Percentiles rank a stretch among this genome's conserved stretches.
phyloP scores from a whole-genome alignment of 2,329 filamentous ascomycete species.

The Hymenoscyphus linearis region DNA sequence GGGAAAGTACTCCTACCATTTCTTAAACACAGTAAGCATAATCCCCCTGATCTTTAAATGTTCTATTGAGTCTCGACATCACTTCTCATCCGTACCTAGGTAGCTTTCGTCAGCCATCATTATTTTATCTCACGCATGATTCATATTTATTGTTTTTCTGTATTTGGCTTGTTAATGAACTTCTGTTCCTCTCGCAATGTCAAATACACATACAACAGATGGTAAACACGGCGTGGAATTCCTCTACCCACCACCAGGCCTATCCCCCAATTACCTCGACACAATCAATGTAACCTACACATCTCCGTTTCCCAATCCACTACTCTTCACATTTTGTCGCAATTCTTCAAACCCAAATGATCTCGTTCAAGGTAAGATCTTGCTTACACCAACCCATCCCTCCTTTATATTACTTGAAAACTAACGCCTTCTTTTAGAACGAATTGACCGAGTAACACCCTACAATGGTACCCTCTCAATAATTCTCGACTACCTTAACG shows the following conservation, averaged over 20 bases:
- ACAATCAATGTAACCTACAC: slow-evolving; percentile 21
- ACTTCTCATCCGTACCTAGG: no score
- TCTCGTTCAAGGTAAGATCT: not conserved
- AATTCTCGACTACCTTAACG: slow-evolving; percentile 11
- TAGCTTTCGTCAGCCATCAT: no score
- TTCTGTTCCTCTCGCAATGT: not conserved
- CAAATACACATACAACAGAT: no score
- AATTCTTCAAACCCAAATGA: slow-evolving; percentile 5
- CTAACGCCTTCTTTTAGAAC: slow-evolving; percentile 2
- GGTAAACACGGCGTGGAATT: slow-evolving; percentile 15
- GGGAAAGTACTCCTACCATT: no score
- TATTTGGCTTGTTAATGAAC: not conserved
- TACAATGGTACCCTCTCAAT: slow-evolving; percentile 16
- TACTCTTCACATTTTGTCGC: slow-evolving; percentile 18
- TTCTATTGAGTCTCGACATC: no score
- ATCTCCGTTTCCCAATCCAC: slow-evolving; percentile 15
- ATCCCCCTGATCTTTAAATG: no score
- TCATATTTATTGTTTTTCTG: not conserved
- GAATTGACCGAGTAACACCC: slow-evolving; percentile 7
- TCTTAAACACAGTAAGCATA: no score
- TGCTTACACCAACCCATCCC: not conserved
- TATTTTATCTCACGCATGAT: no score
- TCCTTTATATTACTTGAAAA: not conserved
- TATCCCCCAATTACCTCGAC: slow-evolving; percentile 19
- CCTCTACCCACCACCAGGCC: slow-evolving; percentile 14